Base-by-base conservation (phyloP, 2,329 filamentous ascomycete genomes). In the Westerdykella aurantiaca region DNA sequence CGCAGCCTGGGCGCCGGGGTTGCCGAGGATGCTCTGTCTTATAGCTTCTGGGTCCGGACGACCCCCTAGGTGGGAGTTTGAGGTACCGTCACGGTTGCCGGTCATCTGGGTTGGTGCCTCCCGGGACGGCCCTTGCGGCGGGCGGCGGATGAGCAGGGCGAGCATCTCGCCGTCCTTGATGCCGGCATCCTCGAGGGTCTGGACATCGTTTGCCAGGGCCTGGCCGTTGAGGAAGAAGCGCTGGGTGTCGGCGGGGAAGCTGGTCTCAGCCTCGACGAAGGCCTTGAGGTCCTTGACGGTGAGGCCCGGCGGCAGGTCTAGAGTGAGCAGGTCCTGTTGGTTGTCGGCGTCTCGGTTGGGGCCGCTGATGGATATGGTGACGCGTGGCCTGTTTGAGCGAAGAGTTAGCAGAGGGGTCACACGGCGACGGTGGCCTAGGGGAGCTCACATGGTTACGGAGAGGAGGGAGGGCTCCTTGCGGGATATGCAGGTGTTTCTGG, bases 101-200 rank as follows among this genome's bases (percentile, higher is more conserved):
- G 9, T 12, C 16, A 31, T 17, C 38, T 21, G 39, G 41, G 22
- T 17, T 41, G 29, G 21, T 29, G 34, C 44, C 40, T 25, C 17
- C 43, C 48, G 34, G 58, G 39, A 14, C 33, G 33, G 33, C n/a
- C 33, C 33, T 16, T 53, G 59, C 50, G 43, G 58, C 45, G 46
- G 63, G 44, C 53, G 55, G 46, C 64, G 64, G 53, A 95, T 84
- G 63, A 95, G 86, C 55, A 97, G 79, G 23, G 86, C 88, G 52
- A 98, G 74, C 86, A 98, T 90, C 61, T 96, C 93, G 43, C 88
- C 88, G 69, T 97, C 88, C 39, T 76, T 80, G 57, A 98, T 85
- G 34, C 85, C 79, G 25, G 90, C 78, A 58, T 91, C 78, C 54
- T 89, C 81, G 61, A 98, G 79, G 3, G 89, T 95, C 67, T 89